Conservation (phyloP, 176 grass and related monocot genomes). For the Triticum aestivum region DNA sequence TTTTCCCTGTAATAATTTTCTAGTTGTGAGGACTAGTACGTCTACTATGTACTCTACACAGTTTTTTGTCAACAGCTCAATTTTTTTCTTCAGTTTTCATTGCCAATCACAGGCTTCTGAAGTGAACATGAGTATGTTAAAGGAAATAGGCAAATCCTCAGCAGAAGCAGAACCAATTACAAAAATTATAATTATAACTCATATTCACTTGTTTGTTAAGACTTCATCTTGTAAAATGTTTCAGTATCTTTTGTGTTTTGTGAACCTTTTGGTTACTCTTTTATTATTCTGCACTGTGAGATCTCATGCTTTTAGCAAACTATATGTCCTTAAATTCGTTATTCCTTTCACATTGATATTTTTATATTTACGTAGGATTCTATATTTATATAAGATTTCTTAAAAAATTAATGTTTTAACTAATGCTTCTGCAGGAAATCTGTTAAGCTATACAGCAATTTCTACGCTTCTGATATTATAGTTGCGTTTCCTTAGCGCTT, state of each 20-base stretch:
- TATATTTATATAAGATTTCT: constrained; percentile 23
- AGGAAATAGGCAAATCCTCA: constrained; percentile 8
- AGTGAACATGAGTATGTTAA: background rate
- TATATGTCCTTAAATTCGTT: background rate
- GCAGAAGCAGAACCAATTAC: background rate
- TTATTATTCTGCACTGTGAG: constrained; percentile 4
- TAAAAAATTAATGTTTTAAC: constrained; percentile 21
- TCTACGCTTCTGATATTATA: constrained; percentile 95
- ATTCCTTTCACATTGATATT: constrained; percentile 14
- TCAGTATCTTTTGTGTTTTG: background rate
- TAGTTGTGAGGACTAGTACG: background rate
- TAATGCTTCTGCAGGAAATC: constrained; percentile 71
- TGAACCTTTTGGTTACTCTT: background rate
- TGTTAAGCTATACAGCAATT: constrained; percentile 89
- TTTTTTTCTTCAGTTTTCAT: background rate
- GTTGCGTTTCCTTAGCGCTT: constrained; percentile 90
- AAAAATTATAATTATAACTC: background rate
- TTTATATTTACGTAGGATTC: background rate
- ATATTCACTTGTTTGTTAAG: background rate
- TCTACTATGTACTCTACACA: background rate
- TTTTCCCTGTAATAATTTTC: background rate
- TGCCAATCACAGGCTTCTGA: background rate
- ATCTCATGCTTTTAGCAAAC: background rate
- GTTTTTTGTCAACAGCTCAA: background rate
- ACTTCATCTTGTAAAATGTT: background rate